phyloP scores from a whole-genome alignment of 1,284 basidiomycete genomes.

The Chondrostereum purpureum region DNA sequence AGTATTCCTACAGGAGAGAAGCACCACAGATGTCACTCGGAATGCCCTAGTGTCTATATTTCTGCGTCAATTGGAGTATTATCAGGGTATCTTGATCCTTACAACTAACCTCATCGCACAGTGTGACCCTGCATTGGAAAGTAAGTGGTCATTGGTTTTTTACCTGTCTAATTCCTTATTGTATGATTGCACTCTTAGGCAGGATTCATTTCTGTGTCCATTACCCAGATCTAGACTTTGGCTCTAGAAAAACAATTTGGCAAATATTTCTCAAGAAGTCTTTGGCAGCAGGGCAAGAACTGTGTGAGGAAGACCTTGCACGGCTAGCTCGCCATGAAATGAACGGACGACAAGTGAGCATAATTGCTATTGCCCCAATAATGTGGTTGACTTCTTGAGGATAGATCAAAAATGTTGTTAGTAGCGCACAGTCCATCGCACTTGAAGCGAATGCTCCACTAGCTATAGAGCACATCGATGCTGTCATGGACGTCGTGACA shows the following conservation, averaged over 20 bases:
- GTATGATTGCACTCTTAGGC: conserved; percentile 7
- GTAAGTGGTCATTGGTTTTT: neutral
- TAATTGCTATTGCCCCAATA: neutral
- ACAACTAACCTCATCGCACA: conserved; percentile 29
- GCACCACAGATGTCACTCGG: conserved; percentile 16
- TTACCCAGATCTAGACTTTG: conserved; percentile 21
- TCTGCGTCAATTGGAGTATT: conserved; percentile 28
- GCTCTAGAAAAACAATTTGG: conserved; percentile 20
- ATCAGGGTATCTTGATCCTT: conserved; percentile 29
- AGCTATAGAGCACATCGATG: conserved; percentile 13
- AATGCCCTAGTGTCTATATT: conserved; percentile 32
- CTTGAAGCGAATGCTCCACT: conserved; percentile 9
- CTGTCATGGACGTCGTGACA: conserved; percentile 15
- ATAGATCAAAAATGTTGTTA: conserved; percentile 17
- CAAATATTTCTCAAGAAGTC: conserved; percentile 18
- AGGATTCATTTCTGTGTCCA: conserved; percentile 25
- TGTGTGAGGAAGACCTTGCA: conserved; percentile 11
- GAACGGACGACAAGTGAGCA: conserved; percentile 17
- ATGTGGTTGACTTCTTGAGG: neutral
- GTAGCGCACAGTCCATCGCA: conserved; percentile 16
- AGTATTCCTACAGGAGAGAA: conserved; percentile 26
- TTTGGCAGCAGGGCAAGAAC: neutral
- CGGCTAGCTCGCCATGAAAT: conserved; percentile 6
- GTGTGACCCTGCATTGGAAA: conserved; percentile 22
- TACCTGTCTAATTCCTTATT: too few relatives aligned